Evolutionary conservation across 805 yeast species (phyloP).

Genomic region (Pichia eremophila): DNA sequence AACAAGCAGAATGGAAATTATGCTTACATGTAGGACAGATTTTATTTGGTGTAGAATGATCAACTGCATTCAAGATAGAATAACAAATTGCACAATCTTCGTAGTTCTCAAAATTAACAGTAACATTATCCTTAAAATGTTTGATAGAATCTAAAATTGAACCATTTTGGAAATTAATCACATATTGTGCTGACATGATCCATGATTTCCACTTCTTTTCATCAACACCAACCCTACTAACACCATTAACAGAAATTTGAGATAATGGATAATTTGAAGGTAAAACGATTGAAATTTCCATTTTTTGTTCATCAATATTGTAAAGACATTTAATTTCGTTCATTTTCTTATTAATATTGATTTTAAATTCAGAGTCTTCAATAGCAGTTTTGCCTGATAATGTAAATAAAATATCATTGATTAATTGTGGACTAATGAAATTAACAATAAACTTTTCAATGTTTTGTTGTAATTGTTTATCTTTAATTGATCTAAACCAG

Average conservation of each 20-base stretch:
- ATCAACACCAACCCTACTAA: slow-evolving; percentile 75
- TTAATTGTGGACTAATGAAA: slow-evolving; percentile 55
- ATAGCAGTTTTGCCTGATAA: slow-evolving; percentile 21
- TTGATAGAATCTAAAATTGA: slow-evolving; percentile 60
- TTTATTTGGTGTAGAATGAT: slow-evolving; percentile 83
- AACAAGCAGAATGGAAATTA: slow-evolving; percentile 91
- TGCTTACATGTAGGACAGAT: slow-evolving; percentile 84
- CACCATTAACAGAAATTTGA: slow-evolving; percentile 67
- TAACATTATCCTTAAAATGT: slow-evolving; percentile 63
- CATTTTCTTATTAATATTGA: slow-evolving; percentile 50
- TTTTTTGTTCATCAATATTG: slow-evolving; percentile 75
- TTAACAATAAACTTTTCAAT: slow-evolving; percentile 56
- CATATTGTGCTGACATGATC: slow-evolving; percentile 83
- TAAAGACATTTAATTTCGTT: slow-evolving; percentile 67
- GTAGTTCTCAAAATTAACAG: slow-evolving; percentile 81
- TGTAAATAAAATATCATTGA: slow-evolving; percentile 41
- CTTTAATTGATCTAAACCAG: slow-evolving; percentile 68
- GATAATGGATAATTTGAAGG: slow-evolving; percentile 75
- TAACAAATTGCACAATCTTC: slow-evolving; percentile 98
- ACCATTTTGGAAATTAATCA: slow-evolving; percentile 66
- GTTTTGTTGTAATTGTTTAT: slow-evolving; percentile 49
- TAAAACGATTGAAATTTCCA: slow-evolving; percentile 67
- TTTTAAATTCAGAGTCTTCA: slow-evolving; percentile 39
- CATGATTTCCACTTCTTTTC: slow-evolving; percentile 93
- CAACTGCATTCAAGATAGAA: slow-evolving; percentile 76